A percentile compares a stretch with the other conserved stretches of the same genome.
Conservation (phyloP, 805 yeast species). For the Clavispora carvajalis region DNA sequence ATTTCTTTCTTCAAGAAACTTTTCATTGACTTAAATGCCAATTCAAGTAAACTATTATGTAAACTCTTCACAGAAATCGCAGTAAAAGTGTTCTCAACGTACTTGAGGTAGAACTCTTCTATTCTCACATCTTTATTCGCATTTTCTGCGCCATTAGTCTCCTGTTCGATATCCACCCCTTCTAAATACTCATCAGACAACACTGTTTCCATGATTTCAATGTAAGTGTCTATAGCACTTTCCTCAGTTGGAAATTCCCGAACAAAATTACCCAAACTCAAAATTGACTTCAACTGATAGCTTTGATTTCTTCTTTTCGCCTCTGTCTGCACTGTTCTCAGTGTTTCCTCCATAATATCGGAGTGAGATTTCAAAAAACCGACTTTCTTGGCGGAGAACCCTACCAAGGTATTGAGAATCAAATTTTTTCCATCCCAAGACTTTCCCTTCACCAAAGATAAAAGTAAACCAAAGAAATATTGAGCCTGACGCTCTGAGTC, state of each 20-base stretch:
- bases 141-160: constrained; percentile 29
- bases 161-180: constrained; percentile 23
- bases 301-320: constrained; percentile 59
- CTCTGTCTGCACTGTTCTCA: constrained; percentile 49
- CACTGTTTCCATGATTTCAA: constrained; percentile 28
- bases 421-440: constrained; percentile 86
- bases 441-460: constrained; percentile 66
- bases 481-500: constrained; percentile 13
- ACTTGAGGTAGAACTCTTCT: constrained; percentile 43
- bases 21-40: constrained; percentile 23
- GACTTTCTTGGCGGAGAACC: constrained; percentile 46
- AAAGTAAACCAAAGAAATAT: constrained; percentile 45
- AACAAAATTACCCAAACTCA: constrained; percentile 48
- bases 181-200: constrained; percentile 37
- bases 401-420: constrained; percentile 64
- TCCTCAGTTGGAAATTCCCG: constrained; percentile 29
- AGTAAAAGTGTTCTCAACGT: constrained; percentile 24
- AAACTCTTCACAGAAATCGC: constrained; percentile 5
- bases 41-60: constrained; percentile 18
- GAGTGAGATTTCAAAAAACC: constrained; percentile 22
- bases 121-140: constrained; percentile 21
- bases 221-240: constrained; percentile 34
- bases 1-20: constrained; percentile 20
- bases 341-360: constrained; percentile 30
- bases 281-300: constrained; percentile 56